Evolutionary conservation across 2,329 filamentous ascomycete genomes (phyloP).

Genomic region (Ophiostoma sp.): DNA sequence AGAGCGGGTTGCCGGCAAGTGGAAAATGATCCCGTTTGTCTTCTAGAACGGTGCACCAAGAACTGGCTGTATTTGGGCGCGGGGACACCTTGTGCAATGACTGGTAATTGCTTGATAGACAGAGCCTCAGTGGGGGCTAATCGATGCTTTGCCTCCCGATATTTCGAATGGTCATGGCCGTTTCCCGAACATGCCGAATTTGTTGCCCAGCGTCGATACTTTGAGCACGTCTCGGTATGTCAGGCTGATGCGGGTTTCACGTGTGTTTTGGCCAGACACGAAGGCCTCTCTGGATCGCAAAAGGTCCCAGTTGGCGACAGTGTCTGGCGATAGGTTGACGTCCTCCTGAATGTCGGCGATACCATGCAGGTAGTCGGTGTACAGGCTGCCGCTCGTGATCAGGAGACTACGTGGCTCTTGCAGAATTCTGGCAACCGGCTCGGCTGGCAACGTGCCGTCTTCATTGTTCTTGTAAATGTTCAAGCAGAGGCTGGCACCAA

Average conservation of each 20-base stretch:
- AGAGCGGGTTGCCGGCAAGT: slow-evolving; percentile 56
- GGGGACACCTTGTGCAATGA: no score
- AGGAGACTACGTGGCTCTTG: slow-evolving; percentile 81
- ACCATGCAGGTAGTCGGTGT: slow-evolving; percentile 67
- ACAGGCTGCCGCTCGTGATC: slow-evolving; percentile 63
- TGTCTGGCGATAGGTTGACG: slow-evolving; percentile 52
- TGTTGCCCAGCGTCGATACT: slow-evolving; percentile 67
- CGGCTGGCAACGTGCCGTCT: slow-evolving; percentile 51
- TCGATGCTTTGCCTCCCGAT: no score
- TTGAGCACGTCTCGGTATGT: slow-evolving; percentile 83
- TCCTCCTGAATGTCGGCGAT: slow-evolving; percentile 65
- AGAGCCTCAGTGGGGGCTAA: no score
- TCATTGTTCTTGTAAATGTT: slow-evolving; percentile 64
- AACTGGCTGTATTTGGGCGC: no score
- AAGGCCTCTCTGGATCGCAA: slow-evolving; percentile 48
- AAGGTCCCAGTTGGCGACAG: slow-evolving; percentile 67
- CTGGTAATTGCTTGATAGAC: no score
- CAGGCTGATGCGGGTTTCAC: slow-evolving; percentile 62
- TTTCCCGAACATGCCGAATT: slow-evolving; percentile 46
- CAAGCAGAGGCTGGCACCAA: slow-evolving; percentile 71
- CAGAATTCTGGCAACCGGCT: slow-evolving; percentile 55
- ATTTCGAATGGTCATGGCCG: slow-evolving; percentile 25
- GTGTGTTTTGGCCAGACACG: slow-evolving; percentile 48
- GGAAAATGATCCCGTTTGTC: slow-evolving; percentile 70
- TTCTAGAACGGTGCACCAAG: slow-evolving; percentile 39